phyloP scores from a whole-genome alignment of 306 rosid species.

The Cucurbita ficifolia region DNA sequence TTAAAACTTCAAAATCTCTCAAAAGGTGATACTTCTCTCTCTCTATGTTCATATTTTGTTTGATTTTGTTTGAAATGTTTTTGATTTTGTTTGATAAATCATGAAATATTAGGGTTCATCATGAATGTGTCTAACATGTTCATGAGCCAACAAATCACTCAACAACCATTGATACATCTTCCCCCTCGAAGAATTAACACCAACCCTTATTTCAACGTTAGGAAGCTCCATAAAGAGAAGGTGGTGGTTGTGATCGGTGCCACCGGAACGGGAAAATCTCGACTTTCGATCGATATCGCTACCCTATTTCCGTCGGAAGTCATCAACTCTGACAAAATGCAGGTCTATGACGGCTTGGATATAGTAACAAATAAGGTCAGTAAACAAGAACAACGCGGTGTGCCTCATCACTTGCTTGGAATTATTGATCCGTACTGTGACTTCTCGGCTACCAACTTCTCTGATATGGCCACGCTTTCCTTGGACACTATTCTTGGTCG shows the following conservation, averaged over 20 bases:
- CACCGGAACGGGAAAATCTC: slow-evolving; percentile 78
- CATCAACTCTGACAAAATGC: slow-evolving; percentile 87
- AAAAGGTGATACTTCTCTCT: background rate
- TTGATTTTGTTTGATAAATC: background rate
- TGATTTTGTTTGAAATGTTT: background rate
- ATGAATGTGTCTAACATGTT: slow-evolving; percentile 10
- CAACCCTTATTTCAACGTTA: slow-evolving; percentile 9
- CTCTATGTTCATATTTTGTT: background rate
- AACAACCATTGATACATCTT: slow-evolving; percentile 7
- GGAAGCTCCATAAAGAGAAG: slow-evolving; percentile 37
- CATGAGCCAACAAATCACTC: slow-evolving; percentile 22
- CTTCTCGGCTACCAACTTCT: slow-evolving; percentile 38
- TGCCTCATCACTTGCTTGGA: slow-evolving; percentile 74
- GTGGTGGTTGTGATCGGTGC: slow-evolving; percentile 75
- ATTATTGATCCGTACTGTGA: slow-evolving; percentile 30
- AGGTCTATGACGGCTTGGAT: slow-evolving; percentile 64
- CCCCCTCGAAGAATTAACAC: slow-evolving; percentile 24
- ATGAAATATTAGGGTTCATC: background rate
- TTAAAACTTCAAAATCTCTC: background rate
- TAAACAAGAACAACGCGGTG: slow-evolving; percentile 41
- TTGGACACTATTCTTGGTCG: slow-evolving; percentile 26
- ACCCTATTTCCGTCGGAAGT: slow-evolving; percentile 41
- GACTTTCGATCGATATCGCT: slow-evolving; percentile 62
- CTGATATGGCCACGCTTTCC: slow-evolving; percentile 19
- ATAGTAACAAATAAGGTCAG: slow-evolving; percentile 64